A percentile compares a stretch with the other conserved stretches of the same genome.
Evolutionary conservation across 225 moss, liverwort and hornwort species (phyloP).

Genomic region (Takakia lepidozioides): DNA sequence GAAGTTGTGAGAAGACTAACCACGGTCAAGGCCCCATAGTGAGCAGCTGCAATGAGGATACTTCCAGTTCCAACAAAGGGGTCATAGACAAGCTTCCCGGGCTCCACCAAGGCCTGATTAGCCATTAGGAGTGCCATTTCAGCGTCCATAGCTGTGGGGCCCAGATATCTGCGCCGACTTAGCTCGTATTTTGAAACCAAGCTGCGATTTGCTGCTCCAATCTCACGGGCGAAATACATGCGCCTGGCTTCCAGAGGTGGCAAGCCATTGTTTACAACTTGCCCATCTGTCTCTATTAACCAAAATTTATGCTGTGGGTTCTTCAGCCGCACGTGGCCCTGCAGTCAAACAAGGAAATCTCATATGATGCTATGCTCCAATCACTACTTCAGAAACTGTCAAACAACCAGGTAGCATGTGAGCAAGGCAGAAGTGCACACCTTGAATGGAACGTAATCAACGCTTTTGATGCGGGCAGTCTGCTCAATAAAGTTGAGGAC

Average conservation of each 20-base stretch:
- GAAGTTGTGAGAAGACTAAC: conserved; percentile 25
- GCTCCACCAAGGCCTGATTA: conserved; percentile 80
- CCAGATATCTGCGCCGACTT: conserved; percentile 74
- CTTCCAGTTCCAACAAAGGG: conserved; percentile 99
- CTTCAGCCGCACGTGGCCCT: conserved; percentile 87
- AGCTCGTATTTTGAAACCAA: conserved; percentile 80
- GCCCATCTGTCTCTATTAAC: conserved; percentile 77
- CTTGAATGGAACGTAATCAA: conserved; percentile 72
- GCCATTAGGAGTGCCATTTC: conserved; percentile 93
- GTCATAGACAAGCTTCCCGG: conserved; percentile 92
- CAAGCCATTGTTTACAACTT: conserved; percentile 71
- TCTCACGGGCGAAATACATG: conserved; percentile 85
- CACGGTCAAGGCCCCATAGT: conserved; percentile 94
- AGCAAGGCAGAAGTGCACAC: conserved; percentile 19
- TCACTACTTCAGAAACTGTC: too few species aligned
- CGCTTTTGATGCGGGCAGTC: conserved; percentile 58
- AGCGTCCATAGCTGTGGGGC: conserved; percentile 99
- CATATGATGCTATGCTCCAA: too few species aligned
- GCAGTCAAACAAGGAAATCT: conserved; percentile 1
- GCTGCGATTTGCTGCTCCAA: conserved; percentile 77
- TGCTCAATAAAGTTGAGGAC: conserved; percentile 75
- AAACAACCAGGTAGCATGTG: neutral
- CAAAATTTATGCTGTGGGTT: conserved; percentile 85
- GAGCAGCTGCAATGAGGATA: conserved; percentile 94
- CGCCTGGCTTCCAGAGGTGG: conserved; percentile 62